A percentile compares a stretch with the other conserved stretches of the same genome.
phyloP scores from a whole-genome alignment of 208 protist species.

The Herpetomonas tarakana region DNA sequence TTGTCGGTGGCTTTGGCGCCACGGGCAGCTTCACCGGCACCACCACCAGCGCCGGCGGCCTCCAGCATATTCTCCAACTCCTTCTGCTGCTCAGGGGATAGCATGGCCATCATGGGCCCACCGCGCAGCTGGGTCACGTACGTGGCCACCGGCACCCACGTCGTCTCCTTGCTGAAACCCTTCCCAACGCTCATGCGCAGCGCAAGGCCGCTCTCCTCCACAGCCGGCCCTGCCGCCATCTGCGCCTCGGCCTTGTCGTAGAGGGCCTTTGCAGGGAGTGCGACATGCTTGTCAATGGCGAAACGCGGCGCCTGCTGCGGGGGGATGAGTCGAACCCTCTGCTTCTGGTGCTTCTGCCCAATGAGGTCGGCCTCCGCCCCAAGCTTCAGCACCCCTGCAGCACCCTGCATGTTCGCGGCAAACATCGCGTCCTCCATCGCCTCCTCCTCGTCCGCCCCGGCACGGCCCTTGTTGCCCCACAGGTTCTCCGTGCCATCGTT shows the following conservation, averaged over 20 bases:
- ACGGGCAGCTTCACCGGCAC: neutral
- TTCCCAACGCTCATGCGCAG: constrained; percentile 57
- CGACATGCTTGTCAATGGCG: constrained; percentile 41
- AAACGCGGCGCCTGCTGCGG: constrained; percentile 50
- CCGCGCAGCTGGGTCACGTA: constrained; percentile 10
- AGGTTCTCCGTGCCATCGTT: constrained; percentile 15
- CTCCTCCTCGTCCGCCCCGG: constrained; percentile 13
- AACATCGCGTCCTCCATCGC: constrained; percentile 7
- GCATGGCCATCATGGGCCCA: constrained; percentile 1
- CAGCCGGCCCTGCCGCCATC: neutral
- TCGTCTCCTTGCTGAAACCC: constrained; percentile 58
- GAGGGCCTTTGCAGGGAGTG: constrained; percentile 15
- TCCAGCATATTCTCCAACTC: neutral
- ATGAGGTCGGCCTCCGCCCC: neutral
- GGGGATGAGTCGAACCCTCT: constrained; percentile 39
- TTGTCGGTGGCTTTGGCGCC: neutral
- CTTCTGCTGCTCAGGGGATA: neutral
- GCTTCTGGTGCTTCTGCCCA: constrained; percentile 23
- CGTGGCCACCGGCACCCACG: constrained; percentile 61
- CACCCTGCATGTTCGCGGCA: constrained; percentile 3
- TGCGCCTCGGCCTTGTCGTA: constrained; percentile 13
- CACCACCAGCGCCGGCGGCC: neutral
- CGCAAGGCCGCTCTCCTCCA: constrained; percentile 38
- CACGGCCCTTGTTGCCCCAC: constrained; percentile 11
- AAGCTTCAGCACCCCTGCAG: constrained; percentile 7